phyloP scores from a whole-genome alignment of 2,329 filamentous ascomycete species.

The Neospermospora avenae region DNA sequence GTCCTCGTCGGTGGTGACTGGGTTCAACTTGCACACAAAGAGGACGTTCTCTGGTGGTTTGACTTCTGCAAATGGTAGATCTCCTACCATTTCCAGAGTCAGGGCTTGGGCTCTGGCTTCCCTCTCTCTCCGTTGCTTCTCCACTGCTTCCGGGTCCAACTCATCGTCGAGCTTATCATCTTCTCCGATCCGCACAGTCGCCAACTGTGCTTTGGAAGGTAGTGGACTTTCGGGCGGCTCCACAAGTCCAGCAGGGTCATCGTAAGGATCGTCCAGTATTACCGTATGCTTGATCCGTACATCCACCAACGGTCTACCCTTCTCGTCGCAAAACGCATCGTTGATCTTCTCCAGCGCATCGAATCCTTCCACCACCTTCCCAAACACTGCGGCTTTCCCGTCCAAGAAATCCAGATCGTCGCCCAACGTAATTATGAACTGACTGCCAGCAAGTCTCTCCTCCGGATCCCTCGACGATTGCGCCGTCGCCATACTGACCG shows the following conservation, averaged over 20 bases:
- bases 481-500: slow-evolving; percentile 96
- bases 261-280: slow-evolving; percentile 86
- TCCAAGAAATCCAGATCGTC: slow-evolving; percentile 89
- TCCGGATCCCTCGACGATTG: slow-evolving; percentile 74
- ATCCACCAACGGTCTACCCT: slow-evolving; percentile 84
- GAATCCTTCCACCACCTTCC: slow-evolving; percentile 93
- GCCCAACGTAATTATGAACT: slow-evolving; percentile 90
- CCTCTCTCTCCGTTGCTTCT: slow-evolving; percentile 77
- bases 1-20: slow-evolving; percentile 92
- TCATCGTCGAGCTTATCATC: slow-evolving; percentile 79
- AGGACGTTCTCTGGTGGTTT: slow-evolving; percentile 96
- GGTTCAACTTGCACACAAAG: slow-evolving; percentile 98
- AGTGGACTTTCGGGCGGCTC: slow-evolving; percentile 78
- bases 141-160: slow-evolving; percentile 70
- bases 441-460: slow-evolving; percentile 77
- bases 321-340: slow-evolving; percentile 79
- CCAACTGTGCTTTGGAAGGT: slow-evolving; percentile 80
- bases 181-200: slow-evolving; percentile 86
- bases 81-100: slow-evolving; percentile 96
- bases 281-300: slow-evolving; percentile 93
- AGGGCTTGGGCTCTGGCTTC: slow-evolving; percentile 92
- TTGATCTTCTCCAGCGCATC: slow-evolving; percentile 94
- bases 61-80: slow-evolving; percentile 94
- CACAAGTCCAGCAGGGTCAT: slow-evolving; percentile 72
- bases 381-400: slow-evolving; percentile 92